phyloP scores from a whole-genome alignment of 1,284 basidiomycete species.

The Meripilus lineatus region DNA sequence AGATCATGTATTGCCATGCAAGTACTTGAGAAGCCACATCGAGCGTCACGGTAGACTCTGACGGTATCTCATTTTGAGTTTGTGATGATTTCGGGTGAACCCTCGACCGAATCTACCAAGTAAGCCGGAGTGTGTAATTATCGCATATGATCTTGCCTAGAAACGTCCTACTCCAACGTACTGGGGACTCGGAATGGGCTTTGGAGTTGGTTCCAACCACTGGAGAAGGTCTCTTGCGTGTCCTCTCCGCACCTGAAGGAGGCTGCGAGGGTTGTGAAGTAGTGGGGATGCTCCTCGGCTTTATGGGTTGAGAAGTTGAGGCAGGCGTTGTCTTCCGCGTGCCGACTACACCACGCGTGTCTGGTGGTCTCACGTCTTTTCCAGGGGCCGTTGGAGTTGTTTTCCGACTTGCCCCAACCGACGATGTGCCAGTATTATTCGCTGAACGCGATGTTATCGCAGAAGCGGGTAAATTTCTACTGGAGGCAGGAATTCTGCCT shows the following conservation, averaged over 20 bases:
- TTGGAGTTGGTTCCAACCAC: neutral
- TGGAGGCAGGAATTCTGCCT: neutral
- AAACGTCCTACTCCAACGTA: neutral
- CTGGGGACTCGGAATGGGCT: neutral
- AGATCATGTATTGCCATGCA: slow-evolving; percentile 23
- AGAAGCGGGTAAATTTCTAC: neutral
- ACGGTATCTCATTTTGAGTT: neutral
- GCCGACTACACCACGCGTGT: too few relatives aligned
- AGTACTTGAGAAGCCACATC: slow-evolving; percentile 21
- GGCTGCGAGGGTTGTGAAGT: too few relatives aligned
- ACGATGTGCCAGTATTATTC: neutral
- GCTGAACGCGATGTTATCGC: neutral
- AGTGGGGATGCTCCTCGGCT: too few relatives aligned
- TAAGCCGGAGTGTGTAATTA: neutral
- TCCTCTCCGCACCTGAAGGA: too few relatives aligned
- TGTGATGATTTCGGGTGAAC: neutral
- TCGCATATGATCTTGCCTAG: neutral
- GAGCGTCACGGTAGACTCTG: slow-evolving; percentile 9
- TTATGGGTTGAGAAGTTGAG: too few relatives aligned
- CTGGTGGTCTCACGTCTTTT: too few relatives aligned
- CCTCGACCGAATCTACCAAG: neutral
- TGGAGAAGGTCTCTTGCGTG: too few relatives aligned
- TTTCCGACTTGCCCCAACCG: neutral
- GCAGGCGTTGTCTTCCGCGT: too few relatives aligned
- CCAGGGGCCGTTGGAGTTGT: neutral